Evolutionary conservation across 2,329 filamentous ascomycete species (phyloP).

Genomic region (Gaeumannomyces sp.): DNA sequence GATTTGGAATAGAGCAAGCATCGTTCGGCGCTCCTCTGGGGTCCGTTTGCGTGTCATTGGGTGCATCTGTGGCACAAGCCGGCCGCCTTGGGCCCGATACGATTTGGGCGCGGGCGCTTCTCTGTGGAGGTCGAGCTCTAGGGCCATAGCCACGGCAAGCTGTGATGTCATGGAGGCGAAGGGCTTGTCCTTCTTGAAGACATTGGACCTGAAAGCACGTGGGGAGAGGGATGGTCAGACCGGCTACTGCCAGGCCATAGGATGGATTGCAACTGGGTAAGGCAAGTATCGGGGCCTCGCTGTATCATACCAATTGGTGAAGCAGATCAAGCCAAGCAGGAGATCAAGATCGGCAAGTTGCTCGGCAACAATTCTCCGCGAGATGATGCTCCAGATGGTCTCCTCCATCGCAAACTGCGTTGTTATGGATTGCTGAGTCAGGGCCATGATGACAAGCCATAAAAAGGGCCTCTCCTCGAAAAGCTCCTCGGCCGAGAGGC

Average conservation of each 20-base stretch:
- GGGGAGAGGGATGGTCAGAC: background rate
- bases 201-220: slow-evolving; percentile 16
- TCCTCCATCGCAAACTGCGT: slow-evolving; percentile 14
- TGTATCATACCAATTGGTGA: slow-evolving; percentile 11
- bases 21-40: slow-evolving; percentile 12
- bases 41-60: slow-evolving; percentile 5
- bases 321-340: slow-evolving; percentile 12
- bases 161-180: slow-evolving; percentile 21
- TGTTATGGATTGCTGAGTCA: slow-evolving; percentile 8
- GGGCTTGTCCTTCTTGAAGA: slow-evolving; percentile 22
- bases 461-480: slow-evolving; percentile 16
- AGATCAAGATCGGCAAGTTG: slow-evolving; percentile 12
- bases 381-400: slow-evolving; percentile 14
- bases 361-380: slow-evolving; percentile 11
- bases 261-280: too few species aligned
- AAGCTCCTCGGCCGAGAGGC: slow-evolving; percentile 13
- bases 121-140: slow-evolving; percentile 20
- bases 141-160: slow-evolving; percentile 19
- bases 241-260: background rate
- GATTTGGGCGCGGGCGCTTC: slow-evolving; percentile 10
- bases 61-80: background rate
- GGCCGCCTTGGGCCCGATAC: background rate
- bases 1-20: slow-evolving; percentile 16
- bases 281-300: background rate
- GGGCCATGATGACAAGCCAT: slow-evolving; percentile 18